These are phyloP conservation scores for Paramecium octaurelia DNA, from an alignment of 73 alveolate species.

Conservation along the genomic window DNA sequence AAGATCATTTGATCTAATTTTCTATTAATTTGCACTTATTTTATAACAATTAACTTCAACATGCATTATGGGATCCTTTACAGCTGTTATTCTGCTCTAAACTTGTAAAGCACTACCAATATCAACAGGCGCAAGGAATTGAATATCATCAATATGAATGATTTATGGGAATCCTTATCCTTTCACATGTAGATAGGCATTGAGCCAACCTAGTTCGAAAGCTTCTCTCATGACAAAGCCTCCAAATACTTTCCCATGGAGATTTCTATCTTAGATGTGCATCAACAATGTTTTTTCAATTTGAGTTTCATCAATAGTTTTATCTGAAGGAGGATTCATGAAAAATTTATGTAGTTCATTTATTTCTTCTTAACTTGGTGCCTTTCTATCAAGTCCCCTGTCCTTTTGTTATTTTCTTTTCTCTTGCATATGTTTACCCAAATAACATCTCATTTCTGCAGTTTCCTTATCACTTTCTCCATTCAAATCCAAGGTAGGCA, in stretches of 20 bases:
- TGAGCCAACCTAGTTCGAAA: conserved; percentile 53
- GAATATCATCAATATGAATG: conserved; percentile 22
- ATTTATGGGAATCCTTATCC: conserved; percentile 33
- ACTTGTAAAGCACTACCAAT: conserved; percentile 10
- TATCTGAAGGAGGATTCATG: neutral
- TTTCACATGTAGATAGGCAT: conserved; percentile 31
- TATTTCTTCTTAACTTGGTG: conserved; percentile 23
- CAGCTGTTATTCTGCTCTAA: neutral
- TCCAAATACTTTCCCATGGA: conserved; percentile 57
- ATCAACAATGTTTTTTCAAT: neutral
- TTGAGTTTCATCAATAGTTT: conserved; percentile 1
- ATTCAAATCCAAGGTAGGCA: neutral
- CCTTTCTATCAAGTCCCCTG: neutral
- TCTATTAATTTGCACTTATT: neutral
- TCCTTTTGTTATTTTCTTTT: neutral
- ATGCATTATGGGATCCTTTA: neutral
- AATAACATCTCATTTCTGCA: neutral
- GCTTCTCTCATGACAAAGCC: conserved; percentile 54
- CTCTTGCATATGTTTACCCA: conserved; percentile 6
- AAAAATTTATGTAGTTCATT: conserved; percentile 12
- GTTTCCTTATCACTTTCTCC: neutral
- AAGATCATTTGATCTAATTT: neutral
- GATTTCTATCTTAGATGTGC: conserved; percentile 51
- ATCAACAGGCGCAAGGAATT: conserved; percentile 47
- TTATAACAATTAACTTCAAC: neutral